Evolutionary conservation across 306 rosid species (phyloP).

Genomic region (Vicia faba): DNA sequence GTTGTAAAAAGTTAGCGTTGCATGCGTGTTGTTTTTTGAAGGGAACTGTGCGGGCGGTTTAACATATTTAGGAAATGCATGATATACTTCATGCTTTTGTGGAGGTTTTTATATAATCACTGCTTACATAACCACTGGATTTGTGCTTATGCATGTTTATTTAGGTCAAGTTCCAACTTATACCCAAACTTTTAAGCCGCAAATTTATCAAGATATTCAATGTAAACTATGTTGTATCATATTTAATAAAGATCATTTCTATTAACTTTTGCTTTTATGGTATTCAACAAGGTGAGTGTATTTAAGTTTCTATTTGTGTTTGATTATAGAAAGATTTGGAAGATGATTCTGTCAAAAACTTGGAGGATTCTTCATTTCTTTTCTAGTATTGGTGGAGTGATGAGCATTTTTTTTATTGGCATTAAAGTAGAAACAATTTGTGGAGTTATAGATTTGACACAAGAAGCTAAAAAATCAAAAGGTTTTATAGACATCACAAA

Average conservation of each 20-base stretch:
- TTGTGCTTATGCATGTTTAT: slow-evolving; percentile 3
- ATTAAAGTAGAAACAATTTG: neutral
- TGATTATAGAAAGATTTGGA: neutral
- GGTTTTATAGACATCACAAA: neutral
- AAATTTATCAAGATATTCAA: neutral
- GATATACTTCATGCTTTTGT: slow-evolving; percentile 22
- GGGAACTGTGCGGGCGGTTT: slow-evolving; percentile 14
- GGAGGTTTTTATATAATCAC: neutral
- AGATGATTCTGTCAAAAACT: no score
- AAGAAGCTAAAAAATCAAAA: neutral
- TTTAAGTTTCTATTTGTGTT: neutral
- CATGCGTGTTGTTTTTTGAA: slow-evolving; percentile 29
- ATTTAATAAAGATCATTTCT: slow-evolving; percentile 1
- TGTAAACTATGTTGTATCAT: neutral
- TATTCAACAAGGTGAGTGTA: neutral
- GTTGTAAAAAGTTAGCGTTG: slow-evolving; percentile 34
- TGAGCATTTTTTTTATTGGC: neutral
- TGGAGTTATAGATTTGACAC: neutral
- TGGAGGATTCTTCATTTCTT: no score
- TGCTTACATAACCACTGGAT: slow-evolving; percentile 10
- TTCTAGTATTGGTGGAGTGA: no score
- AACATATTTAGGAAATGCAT: neutral
- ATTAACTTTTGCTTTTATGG: neutral
- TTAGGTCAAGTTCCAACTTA: slow-evolving; percentile 4
- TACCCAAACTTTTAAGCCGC: neutral